phyloP scores from a whole-genome alignment of 1,139 yeast genomes.

The Suzukiozyma palmioleophila region DNA sequence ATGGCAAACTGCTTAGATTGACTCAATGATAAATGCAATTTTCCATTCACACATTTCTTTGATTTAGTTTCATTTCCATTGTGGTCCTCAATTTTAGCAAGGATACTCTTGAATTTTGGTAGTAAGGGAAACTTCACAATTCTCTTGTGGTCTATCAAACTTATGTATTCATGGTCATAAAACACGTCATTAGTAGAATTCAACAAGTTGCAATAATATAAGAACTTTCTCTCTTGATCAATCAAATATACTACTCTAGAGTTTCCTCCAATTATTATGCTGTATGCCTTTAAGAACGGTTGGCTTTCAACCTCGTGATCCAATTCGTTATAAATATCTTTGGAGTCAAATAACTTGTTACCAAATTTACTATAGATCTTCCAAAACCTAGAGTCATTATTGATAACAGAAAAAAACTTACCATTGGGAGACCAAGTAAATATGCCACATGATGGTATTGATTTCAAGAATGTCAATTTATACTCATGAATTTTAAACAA shows the following conservation, averaged over 20 bases:
- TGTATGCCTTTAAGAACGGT: constrained; percentile 21
- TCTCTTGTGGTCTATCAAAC: constrained; percentile 17
- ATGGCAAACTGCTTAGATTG: constrained; percentile 26
- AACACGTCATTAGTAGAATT: constrained; percentile 16
- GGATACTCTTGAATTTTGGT: constrained; percentile 26
- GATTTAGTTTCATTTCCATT: constrained; percentile 15
- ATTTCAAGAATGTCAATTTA: constrained; percentile 12
- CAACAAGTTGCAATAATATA: constrained; percentile 22
- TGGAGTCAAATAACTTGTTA: constrained; percentile 25
- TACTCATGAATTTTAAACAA: constrained; percentile 13
- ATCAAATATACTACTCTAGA: constrained; percentile 22
- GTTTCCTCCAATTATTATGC: constrained; percentile 23
- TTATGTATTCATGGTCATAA: constrained; percentile 25
- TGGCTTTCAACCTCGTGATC: constrained; percentile 14
- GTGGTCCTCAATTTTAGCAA: constrained; percentile 18
- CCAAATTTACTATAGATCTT: constrained; percentile 35
- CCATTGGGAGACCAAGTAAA: constrained; percentile 38
- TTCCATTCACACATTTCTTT: constrained; percentile 14
- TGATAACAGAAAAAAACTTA: constrained; percentile 22
- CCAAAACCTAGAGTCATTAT: constrained; percentile 26
- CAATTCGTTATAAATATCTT: constrained; percentile 21
- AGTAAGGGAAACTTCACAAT: constrained; percentile 28
- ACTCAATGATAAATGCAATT: constrained; percentile 22
- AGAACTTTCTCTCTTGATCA: constrained; percentile 13
- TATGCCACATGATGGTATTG: constrained; percentile 5